These are phyloP conservation scores for Piromyces sp. DNA, from an alignment of 192 early-diverging fungal species.

Conservation along the genomic window DNA sequence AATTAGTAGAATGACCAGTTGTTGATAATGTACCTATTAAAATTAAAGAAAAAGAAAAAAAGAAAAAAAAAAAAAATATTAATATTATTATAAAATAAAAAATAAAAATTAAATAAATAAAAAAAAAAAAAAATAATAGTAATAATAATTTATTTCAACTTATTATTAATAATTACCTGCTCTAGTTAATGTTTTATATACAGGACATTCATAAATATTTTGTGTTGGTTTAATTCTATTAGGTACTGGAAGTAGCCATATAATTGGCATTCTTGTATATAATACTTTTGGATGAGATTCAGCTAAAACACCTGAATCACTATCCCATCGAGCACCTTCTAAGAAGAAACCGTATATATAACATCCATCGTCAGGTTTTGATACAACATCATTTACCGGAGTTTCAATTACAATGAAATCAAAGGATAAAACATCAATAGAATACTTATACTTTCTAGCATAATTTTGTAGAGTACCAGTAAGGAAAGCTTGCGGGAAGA, in stretches of 20 bases:
- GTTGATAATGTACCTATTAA: background rate
- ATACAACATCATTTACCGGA: background rate
- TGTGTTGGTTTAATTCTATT: slow-evolving; percentile 22
- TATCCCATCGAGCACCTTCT: slow-evolving; percentile 40
- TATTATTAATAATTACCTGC: slow-evolving; percentile 14
- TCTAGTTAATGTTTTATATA: slow-evolving; percentile 38
- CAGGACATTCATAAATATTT: slow-evolving; percentile 20
- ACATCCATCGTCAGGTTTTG: slow-evolving; percentile 40
- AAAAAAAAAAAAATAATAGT: background rate
- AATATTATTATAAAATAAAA: too few species aligned
- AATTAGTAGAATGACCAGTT: background rate
- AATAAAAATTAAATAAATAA: too few species aligned
- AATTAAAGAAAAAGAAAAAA: too few species aligned
- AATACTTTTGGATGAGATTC: slow-evolving; percentile 37
- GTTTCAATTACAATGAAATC: slow-evolving; percentile 30
- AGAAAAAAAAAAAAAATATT: too few species aligned
- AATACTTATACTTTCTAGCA: slow-evolving; percentile 34
- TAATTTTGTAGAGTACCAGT: slow-evolving; percentile 42
- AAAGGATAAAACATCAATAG: slow-evolving; percentile 33
- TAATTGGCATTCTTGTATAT: slow-evolving; percentile 37
- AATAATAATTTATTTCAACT: background rate
- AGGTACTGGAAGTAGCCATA: slow-evolving; percentile 34
- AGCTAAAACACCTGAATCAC: slow-evolving; percentile 11
- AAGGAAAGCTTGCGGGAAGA: slow-evolving; percentile 42
- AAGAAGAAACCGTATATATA: slow-evolving; percentile 37